These are phyloP conservation scores for Zoysia japonica DNA, from an alignment of 176 grass and related monocot species.

Conservation along the genomic window DNA sequence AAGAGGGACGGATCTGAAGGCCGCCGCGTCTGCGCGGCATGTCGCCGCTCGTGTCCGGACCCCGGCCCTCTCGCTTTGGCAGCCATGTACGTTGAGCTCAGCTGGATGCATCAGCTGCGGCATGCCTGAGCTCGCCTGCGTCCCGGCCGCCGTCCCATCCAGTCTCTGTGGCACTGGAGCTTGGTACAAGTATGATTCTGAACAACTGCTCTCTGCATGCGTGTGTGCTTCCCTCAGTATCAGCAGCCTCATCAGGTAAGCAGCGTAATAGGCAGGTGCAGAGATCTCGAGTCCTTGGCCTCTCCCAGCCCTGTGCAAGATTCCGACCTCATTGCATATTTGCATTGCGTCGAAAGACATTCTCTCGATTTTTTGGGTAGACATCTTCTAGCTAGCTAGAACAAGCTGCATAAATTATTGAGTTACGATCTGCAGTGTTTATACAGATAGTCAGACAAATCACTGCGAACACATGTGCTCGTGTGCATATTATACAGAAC, in stretches of 20 bases:
- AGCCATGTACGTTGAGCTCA: background rate
- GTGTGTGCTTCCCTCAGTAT: background rate
- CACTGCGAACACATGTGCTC: conserved; percentile 18
- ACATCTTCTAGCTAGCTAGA: too few relatives aligned
- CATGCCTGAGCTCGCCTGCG: conserved; percentile 15
- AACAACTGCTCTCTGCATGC: background rate
- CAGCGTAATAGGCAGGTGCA: conserved; percentile 11
- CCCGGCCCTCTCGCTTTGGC: conserved; percentile 8
- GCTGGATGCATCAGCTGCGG: background rate
- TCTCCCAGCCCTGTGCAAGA: conserved; percentile 46
- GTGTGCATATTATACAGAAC: background rate
- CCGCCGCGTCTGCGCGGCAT: conserved; percentile 17
- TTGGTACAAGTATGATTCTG: background rate
- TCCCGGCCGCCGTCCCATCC: background rate
- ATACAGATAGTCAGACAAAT: background rate
- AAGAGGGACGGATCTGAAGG: conserved; percentile 5
- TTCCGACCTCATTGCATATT: conserved; percentile 12
- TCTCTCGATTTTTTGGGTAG: background rate
- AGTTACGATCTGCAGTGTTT: too few relatives aligned
- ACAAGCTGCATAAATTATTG: too few relatives aligned
- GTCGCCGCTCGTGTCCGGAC: conserved; percentile 12
- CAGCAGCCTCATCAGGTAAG: too few relatives aligned
- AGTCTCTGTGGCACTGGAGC: background rate
- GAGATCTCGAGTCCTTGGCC: conserved; percentile 51
- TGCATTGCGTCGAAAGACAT: conserved; percentile 20